Conservation (phyloP, 2,329 filamentous ascomycete genomes). For the Fusarium sacchari region DNA sequence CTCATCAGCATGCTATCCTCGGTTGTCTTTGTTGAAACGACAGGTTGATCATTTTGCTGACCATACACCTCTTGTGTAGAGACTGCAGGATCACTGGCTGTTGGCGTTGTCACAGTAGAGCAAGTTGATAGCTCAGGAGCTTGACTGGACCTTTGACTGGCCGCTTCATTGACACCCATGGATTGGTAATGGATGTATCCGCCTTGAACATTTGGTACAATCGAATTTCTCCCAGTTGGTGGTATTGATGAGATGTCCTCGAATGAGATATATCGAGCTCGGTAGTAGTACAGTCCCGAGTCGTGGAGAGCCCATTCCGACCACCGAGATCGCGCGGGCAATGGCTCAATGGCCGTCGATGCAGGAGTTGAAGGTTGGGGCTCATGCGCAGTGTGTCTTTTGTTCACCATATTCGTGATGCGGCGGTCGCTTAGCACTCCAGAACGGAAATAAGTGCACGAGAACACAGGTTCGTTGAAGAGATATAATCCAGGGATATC, state of each 20-base stretch:
- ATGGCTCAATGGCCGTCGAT: not conserved
- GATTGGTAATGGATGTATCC: slow-evolving; percentile 41
- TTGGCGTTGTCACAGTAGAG: slow-evolving; percentile 19
- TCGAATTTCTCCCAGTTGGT: slow-evolving; percentile 32
- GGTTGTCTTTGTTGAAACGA: not conserved
- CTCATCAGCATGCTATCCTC: slow-evolving; percentile 19
- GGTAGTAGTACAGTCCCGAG: slow-evolving; percentile 33
- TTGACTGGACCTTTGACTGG: not conserved
- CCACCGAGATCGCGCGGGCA: slow-evolving; percentile 16
- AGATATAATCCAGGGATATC: slow-evolving; percentile 26
- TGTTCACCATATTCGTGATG: slow-evolving; percentile 7
- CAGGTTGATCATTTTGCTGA: slow-evolving; percentile 4
- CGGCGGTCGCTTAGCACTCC: not conserved
- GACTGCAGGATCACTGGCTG: not conserved
- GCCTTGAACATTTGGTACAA: slow-evolving; percentile 29
- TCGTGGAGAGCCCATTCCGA: slow-evolving; percentile 31
- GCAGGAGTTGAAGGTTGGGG: slow-evolving; percentile 6
- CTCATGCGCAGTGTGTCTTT: not conserved
- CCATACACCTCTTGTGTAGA: not conserved
- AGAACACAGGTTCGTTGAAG: not conserved
- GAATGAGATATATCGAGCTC: slow-evolving; percentile 37
- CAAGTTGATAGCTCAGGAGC: slow-evolving; percentile 15
- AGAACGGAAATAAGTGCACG: not conserved
- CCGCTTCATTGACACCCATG: slow-evolving; percentile 11
- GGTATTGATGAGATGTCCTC: slow-evolving; percentile 20